A percentile compares a stretch with the other conserved stretches of the same genome.
Evolutionary conservation across 805 yeast species (phyloP).

Genomic region (Pichia manshurica): DNA sequence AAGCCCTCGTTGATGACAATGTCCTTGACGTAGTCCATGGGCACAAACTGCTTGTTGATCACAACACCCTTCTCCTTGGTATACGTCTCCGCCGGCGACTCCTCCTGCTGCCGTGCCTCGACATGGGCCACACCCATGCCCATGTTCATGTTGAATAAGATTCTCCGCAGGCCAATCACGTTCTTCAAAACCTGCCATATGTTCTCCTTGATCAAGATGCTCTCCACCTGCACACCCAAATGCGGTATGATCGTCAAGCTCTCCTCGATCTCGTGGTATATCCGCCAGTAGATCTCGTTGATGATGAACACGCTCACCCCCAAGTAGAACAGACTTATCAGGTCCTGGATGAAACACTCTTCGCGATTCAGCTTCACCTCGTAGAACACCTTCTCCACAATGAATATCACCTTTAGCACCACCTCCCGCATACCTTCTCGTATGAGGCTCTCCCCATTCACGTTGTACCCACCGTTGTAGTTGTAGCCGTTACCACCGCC

Average conservation of each 20-base stretch:
- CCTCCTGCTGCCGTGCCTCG: not conserved
- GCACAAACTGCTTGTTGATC: constrained; percentile 40
- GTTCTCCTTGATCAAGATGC: constrained; percentile 26
- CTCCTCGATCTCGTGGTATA: constrained; percentile 37
- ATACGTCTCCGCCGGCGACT: too few species aligned
- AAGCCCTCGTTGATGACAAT: constrained; percentile 74
- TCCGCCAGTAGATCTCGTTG: constrained; percentile 20
- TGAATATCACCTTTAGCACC: not conserved
- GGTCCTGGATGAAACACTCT: not conserved
- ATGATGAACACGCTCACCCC: constrained; percentile 16
- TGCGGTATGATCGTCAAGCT: constrained; percentile 40
- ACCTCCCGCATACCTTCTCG: too few species aligned
- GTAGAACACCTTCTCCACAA: not conserved
- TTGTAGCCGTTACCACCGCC: too few species aligned
- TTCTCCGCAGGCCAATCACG: not conserved
- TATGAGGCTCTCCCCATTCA: too few species aligned
- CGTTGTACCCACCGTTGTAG: not conserved
- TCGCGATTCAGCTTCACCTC: not conserved
- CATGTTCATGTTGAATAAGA: not conserved
- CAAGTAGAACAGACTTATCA: constrained; percentile 12
- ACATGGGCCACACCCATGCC: not conserved
- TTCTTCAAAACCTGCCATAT: constrained; percentile 6
- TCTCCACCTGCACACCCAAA: constrained; percentile 42
- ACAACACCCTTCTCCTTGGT: constrained; percentile 3
- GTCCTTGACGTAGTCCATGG: constrained; percentile 53